Evolutionary conservation across 805 yeast species (phyloP).

Genomic region (Teunomyces gatunensis): DNA sequence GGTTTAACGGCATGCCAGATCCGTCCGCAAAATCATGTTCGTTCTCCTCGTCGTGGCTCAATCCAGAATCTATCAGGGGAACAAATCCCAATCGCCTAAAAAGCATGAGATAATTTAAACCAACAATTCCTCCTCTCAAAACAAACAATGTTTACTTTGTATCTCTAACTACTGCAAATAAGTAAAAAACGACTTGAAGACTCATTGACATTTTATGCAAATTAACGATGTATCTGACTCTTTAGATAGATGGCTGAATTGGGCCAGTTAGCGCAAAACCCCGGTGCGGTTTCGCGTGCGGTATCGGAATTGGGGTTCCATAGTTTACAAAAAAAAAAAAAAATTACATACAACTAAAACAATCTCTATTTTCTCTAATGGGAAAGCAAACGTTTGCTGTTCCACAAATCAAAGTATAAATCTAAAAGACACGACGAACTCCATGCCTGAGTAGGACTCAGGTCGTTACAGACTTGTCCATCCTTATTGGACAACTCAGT

Average conservation of each 20-base stretch:
- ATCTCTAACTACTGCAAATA: no score
- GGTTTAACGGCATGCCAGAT: conserved; percentile 3
- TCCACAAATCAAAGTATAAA: conserved; percentile 63
- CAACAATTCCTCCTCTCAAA: no score
- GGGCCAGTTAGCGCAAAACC: background rate
- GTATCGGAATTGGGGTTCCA: background rate
- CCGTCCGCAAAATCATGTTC: conserved; percentile 1
- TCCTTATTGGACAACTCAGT: conserved; percentile 89
- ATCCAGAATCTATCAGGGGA: background rate
- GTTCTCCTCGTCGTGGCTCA: background rate
- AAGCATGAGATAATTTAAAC: background rate
- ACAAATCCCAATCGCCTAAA: background rate
- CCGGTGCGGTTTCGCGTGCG: background rate
- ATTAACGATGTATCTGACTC: background rate
- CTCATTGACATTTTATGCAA: no score
- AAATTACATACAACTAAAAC: background rate
- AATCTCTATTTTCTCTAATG: background rate
- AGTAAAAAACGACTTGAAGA: no score
- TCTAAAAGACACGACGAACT: conserved; percentile 84
- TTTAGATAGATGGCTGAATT: background rate
- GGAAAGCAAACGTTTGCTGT: background rate
- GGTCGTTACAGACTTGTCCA: conserved; percentile 78
- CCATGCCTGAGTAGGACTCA: conserved; percentile 98
- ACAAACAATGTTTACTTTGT: no score
- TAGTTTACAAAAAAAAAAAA: background rate